Evolutionary conservation across 176 grass and related monocot genomes (phyloP).

Genomic region (Oryza coarctata): DNA sequence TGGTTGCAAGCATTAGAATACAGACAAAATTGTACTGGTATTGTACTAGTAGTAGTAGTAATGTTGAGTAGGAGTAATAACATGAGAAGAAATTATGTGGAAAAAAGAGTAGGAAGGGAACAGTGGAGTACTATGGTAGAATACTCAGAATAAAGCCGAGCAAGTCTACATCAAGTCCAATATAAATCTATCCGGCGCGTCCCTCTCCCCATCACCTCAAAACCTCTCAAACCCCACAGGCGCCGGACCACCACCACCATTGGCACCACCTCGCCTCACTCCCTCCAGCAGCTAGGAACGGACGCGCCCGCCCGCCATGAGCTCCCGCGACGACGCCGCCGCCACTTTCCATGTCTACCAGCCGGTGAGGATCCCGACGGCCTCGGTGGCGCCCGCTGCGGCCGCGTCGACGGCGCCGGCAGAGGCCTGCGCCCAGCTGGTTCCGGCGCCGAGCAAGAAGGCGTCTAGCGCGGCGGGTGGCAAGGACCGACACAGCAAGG

Average conservation of each 20-base stretch:
- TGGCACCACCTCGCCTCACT: background rate
- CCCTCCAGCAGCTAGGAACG: background rate
- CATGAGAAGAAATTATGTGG: too few species aligned
- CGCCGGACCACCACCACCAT: slow-evolving; percentile 36
- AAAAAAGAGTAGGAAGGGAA: background rate
- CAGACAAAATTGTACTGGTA: background rate
- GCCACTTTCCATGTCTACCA: slow-evolving; percentile 44
- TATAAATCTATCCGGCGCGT: slow-evolving; percentile 44
- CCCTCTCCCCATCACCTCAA: slow-evolving; percentile 39
- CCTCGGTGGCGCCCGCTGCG: background rate
- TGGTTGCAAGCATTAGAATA: background rate
- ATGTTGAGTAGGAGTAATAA: too few species aligned
- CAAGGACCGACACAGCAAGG: slow-evolving; percentile 98
- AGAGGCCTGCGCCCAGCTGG: background rate
- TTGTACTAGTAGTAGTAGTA: background rate
- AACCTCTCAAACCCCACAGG: slow-evolving; percentile 41
- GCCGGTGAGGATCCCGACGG: background rate
- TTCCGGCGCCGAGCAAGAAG: slow-evolving; percentile 35
- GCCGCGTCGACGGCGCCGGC: background rate
- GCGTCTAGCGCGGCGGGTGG: slow-evolving; percentile 18
- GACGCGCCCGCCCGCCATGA: too few species aligned
- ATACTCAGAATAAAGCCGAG: background rate
- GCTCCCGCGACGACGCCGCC: slow-evolving; percentile 30
- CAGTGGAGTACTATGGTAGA: background rate
- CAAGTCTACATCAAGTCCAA: slow-evolving; percentile 17